Conservation (phyloP, 805 yeast genomes). For the Cyberlindnera amylophila region DNA sequence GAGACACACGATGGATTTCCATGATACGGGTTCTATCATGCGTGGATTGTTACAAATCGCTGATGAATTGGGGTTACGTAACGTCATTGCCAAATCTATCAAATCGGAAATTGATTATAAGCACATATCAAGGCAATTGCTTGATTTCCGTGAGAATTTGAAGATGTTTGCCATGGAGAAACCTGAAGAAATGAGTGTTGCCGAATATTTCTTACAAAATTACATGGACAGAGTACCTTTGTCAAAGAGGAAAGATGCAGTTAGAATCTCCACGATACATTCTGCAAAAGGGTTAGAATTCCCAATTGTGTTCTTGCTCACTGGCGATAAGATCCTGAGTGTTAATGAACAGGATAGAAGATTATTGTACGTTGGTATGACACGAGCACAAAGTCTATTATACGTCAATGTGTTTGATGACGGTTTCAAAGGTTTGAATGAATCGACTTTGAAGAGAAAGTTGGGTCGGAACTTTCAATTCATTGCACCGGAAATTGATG, state of each 20-base stretch:
- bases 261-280: constrained; percentile 66
- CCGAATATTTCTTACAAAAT: constrained; percentile 32
- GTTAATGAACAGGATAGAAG: constrained; percentile 33
- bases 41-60: constrained; percentile 12
- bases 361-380: constrained; percentile 59
- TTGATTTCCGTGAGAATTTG: constrained; percentile 35
- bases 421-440: not conserved
- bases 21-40: constrained; percentile 16
- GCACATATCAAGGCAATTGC: constrained; percentile 27
- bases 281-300: constrained; percentile 73
- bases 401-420: constrained; percentile 23
- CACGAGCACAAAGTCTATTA: constrained; percentile 49
- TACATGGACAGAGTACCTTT: constrained; percentile 30
- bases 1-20: constrained; percentile 15
- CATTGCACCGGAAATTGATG: constrained; percentile 6
- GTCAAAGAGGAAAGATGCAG: constrained; percentile 28
- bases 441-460: not conserved
- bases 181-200: constrained; percentile 25
- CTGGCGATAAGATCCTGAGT: constrained; percentile 3
- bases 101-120: constrained; percentile 27
- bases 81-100: constrained; percentile 11
- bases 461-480: constrained; percentile 5
- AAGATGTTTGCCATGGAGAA: constrained; percentile 25
- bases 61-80: constrained; percentile 16
- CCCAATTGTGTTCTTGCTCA: constrained; percentile 52